phyloP scores from a whole-genome alignment of 2,329 filamentous ascomycete species.

The Gaeumannomyces tritici region DNA sequence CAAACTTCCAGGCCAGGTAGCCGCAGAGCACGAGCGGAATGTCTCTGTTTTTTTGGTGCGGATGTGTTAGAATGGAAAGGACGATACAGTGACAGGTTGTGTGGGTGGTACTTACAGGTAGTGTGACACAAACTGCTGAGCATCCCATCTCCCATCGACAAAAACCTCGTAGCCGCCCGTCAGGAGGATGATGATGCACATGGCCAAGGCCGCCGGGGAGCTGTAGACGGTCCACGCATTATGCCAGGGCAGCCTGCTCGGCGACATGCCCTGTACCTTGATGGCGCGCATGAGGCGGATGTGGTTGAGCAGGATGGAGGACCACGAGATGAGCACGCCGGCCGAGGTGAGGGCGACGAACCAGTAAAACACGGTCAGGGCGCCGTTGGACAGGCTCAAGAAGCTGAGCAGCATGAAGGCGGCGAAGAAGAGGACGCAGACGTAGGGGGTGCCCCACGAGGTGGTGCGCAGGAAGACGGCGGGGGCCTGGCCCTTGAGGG shows the following conservation, averaged over 20 bases:
- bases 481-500: slow-evolving; percentile 49
- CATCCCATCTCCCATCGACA: slow-evolving; percentile 42
- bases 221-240: slow-evolving; percentile 53
- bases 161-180: slow-evolving; percentile 63
- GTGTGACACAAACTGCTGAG: slow-evolving; percentile 50
- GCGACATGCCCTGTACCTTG: slow-evolving; percentile 42
- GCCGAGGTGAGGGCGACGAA: slow-evolving; percentile 30
- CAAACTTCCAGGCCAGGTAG: slow-evolving; percentile 55
- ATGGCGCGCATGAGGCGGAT: slow-evolving; percentile 45
- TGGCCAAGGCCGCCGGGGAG: slow-evolving; percentile 47
- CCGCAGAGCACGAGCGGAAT: slow-evolving; percentile 47
- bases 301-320: slow-evolving; percentile 48
- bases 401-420: slow-evolving; percentile 48
- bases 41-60: slow-evolving; percentile 29
- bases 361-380: slow-evolving; percentile 58
- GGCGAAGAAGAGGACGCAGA: slow-evolving; percentile 43
- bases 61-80: neutral
- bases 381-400: slow-evolving; percentile 45
- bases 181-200: slow-evolving; percentile 52
- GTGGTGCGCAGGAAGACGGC: slow-evolving; percentile 43
- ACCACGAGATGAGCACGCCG: slow-evolving; percentile 56
- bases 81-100: too few relatives aligned
- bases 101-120: slow-evolving; percentile 34
- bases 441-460: slow-evolving; percentile 44
- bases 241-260: slow-evolving; percentile 47